phyloP scores from a whole-genome alignment of 2,329 filamentous ascomycete species.

The Beauveria pseudobassiana region DNA sequence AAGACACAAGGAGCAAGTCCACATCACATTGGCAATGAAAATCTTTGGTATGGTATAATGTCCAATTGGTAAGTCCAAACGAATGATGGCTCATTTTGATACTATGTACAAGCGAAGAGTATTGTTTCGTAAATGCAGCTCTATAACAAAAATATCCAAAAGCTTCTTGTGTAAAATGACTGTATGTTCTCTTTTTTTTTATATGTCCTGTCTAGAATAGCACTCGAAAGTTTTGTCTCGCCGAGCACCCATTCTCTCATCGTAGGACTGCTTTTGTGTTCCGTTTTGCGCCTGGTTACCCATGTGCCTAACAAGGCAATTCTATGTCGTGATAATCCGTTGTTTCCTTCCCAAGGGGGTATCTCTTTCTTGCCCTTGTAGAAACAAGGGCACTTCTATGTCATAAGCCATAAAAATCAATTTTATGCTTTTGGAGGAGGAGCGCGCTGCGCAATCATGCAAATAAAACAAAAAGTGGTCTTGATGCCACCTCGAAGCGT shows the following conservation, averaged over 20 bases:
- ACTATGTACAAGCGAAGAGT: slow-evolving; percentile 4
- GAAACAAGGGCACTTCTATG: not conserved
- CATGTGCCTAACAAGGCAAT: not conserved
- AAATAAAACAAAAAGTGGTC: not conserved
- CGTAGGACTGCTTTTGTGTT: not conserved
- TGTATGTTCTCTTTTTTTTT: not conserved
- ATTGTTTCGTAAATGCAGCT: not conserved
- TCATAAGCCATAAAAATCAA: slow-evolving; percentile 11
- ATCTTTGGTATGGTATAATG: not conserved
- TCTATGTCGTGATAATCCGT: slow-evolving; percentile 1
- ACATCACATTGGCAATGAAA: too few species aligned
- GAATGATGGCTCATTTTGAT: not conserved
- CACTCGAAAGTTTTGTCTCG: not conserved
- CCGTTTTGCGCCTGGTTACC: slow-evolving; percentile 2
- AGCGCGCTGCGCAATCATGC: slow-evolving; percentile 4
- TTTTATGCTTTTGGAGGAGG: not conserved
- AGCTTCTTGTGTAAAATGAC: not conserved
- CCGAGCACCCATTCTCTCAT: not conserved
- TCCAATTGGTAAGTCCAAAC: not conserved
- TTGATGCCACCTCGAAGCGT: not conserved
- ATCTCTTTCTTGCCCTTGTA: slow-evolving; percentile 7
- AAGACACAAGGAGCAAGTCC: too few species aligned
- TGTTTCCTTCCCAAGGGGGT: slow-evolving; percentile 8
- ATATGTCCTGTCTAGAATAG: not conserved
- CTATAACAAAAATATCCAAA: not conserved